Evolutionary conservation across 768 basidiomycete genomes (phyloP).

Genomic region (Auricularia heimuer): DNA sequence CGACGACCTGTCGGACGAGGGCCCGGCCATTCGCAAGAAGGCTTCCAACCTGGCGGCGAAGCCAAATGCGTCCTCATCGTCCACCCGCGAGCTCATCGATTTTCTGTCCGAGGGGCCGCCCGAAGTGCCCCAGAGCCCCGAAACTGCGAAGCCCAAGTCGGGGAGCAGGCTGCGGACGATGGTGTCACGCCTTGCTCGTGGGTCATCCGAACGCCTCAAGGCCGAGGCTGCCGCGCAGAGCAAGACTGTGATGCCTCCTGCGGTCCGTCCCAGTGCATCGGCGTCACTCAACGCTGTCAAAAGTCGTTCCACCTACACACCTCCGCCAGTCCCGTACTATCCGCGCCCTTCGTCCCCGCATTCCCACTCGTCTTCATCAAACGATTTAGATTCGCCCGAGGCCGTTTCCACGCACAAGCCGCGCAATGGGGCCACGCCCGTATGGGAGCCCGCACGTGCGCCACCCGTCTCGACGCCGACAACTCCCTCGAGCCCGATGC

Average conservation of each 20-base stretch:
- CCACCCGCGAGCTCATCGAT: conserved; percentile 46
- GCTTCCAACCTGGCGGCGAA: conserved; percentile 4
- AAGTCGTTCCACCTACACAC: neutral
- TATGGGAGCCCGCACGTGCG: conserved; percentile 21
- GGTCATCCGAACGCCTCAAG: conserved; percentile 23
- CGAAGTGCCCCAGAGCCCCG: conserved; percentile 23
- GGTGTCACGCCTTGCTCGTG: conserved; percentile 62
- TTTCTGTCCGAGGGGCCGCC: conserved; percentile 49
- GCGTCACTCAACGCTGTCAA: neutral
- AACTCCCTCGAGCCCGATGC: conserved; percentile 4
- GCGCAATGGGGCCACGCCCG: conserved; percentile 18
- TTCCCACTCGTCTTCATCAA: conserved; percentile 19
- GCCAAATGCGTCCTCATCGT: neutral
- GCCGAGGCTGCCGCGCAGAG: neutral
- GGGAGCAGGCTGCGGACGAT: conserved; percentile 62
- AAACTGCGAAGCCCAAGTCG: conserved; percentile 35
- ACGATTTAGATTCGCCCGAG: conserved; percentile 10
- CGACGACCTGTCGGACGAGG: conserved; percentile 56
- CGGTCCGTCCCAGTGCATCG: neutral
- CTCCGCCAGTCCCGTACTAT: conserved; percentile 6
- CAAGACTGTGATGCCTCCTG: neutral
- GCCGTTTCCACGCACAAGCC: neutral
- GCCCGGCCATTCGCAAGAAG: conserved; percentile 14
- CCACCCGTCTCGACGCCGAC: conserved; percentile 10
- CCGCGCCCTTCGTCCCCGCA: conserved; percentile 23